A percentile compares a stretch with the other conserved stretches of the same genome.
These are phyloP conservation scores for Entrophospora sp. DNA, from an alignment of 192 early-diverging fungal genomes.

Conservation along the genomic window DNA sequence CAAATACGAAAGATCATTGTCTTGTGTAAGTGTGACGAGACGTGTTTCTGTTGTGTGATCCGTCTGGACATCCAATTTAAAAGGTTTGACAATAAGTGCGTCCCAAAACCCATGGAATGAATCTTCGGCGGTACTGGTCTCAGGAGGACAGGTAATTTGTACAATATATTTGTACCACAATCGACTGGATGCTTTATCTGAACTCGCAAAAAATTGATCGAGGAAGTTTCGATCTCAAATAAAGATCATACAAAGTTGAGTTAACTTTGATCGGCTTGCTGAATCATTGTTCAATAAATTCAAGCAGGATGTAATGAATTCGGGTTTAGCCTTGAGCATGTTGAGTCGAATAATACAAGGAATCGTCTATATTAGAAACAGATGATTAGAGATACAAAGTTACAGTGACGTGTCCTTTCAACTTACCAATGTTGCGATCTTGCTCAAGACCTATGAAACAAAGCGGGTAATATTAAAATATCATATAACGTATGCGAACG, in stretches of 20 bases:
- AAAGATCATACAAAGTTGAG: background rate
- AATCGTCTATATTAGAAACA: background rate
- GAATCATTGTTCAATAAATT: background rate
- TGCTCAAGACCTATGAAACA: too few species aligned
- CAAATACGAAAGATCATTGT: slow-evolving; percentile 5
- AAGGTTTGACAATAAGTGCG: background rate
- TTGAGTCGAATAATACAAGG: background rate
- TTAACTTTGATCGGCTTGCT: background rate
- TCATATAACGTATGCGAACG: background rate
- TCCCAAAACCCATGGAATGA: slow-evolving; percentile 7
- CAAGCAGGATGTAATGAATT: background rate
- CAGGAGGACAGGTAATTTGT: background rate
- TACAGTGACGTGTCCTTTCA: too few species aligned
- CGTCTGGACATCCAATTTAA: background rate
- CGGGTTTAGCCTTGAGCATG: background rate
- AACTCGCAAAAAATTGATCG: slow-evolving; percentile 8
- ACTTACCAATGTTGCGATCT: too few species aligned
- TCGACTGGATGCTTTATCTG: background rate
- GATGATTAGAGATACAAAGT: background rate
- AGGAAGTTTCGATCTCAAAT: background rate
- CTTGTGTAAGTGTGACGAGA: background rate
- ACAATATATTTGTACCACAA: slow-evolving; percentile 1
- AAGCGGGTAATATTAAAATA: background rate
- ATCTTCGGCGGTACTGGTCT: background rate
- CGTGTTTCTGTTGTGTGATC: background rate